Evolutionary conservation across 495 filamentous ascomycete genomes (phyloP).

Genomic region (Pyrenula massariospora): DNA sequence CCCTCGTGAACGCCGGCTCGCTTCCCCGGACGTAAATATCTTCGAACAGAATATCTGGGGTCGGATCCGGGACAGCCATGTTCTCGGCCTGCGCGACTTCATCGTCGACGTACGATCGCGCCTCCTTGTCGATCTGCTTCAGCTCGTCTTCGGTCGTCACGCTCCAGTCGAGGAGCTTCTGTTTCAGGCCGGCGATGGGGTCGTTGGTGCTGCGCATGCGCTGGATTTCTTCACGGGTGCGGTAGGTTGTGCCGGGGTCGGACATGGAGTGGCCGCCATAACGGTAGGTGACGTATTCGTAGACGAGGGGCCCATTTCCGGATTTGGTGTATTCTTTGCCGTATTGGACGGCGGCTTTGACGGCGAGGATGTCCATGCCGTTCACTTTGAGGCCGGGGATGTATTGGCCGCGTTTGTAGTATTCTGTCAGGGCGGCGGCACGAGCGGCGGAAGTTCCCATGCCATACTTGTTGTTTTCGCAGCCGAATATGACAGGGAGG

Average conservation of each 20-base stretch:
- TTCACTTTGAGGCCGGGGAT: slow-evolving; percentile 99
- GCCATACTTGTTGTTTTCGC: slow-evolving; percentile 99
- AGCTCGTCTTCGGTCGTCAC: slow-evolving; percentile 92
- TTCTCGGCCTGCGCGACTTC: slow-evolving; percentile 85
- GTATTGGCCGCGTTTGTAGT: slow-evolving; percentile 99
- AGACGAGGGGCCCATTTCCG: slow-evolving; percentile 84
- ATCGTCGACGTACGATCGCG: slow-evolving; percentile 68
- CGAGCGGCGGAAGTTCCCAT: slow-evolving; percentile 97
- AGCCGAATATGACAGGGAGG: slow-evolving; percentile 86
- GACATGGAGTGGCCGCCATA: slow-evolving; percentile 99
- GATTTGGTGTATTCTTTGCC: slow-evolving; percentile 70
- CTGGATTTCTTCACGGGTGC: slow-evolving; percentile 97
- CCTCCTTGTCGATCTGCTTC: slow-evolving; percentile 89
- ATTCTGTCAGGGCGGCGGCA: slow-evolving; percentile 89
- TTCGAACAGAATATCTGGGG: slow-evolving; percentile 74
- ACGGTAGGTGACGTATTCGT: slow-evolving; percentile 98
- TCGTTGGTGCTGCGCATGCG: slow-evolving; percentile 98
- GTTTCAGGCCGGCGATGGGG: slow-evolving; percentile 94
- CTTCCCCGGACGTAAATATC: slow-evolving; percentile 91
- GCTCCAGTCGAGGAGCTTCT: slow-evolving; percentile 92
- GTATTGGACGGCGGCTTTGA: slow-evolving; percentile 90
- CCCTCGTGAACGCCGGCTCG: slow-evolving; percentile 85
- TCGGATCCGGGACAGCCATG: slow-evolving; percentile 69
- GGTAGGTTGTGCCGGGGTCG: slow-evolving; percentile 97
- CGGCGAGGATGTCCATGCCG: slow-evolving; percentile 97